Base-by-base conservation (phyloP, 805 yeast species). In the Nadsonia fulvescens region DNA sequence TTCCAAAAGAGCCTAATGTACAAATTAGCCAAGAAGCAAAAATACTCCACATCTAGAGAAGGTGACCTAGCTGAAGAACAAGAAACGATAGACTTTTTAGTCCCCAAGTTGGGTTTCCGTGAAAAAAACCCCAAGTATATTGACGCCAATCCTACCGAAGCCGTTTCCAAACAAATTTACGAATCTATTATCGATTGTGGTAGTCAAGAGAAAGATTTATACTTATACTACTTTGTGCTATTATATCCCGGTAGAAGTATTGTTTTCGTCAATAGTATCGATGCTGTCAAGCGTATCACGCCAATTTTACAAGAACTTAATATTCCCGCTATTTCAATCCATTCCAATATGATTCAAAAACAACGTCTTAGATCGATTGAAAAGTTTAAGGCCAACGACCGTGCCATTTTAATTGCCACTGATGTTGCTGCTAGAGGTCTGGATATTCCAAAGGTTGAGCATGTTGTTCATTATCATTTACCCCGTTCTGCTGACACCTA, bases 351-450 rank as follows among this genome's bases (percentile, higher is more conserved):
- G 96, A 64, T 77, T 23, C 99, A 89, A 47, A 86, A 83, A 43
- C 93, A 81, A 46, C 68, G 99, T 43, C 54, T 89, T 39, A 63
- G 83, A 38, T 67, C 86, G 3, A 54, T 89, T 40, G 98, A 89
- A 51, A 63, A 73, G 34, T 86, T 82, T 57, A 66, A 62, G 36
- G 43, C 35, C 13, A 43, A 43, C 12, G 49, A 53, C 5, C 51
- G 58, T 24, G 62, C 64, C 12, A 61, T 83, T 3, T 56, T 89
- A 29, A 65, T 89, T 28, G 93, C 95, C 1, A 81, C 96, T 4
- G 98, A 89, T 51, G 96, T 89, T 23, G 98, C 98, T 2, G 98
- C 98, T 4, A 68, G 98, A 58, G 98, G 98, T 32, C 61, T 89
- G 32, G 98, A 89, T 58, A 81, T 89, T 29, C 75, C 92, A 3